Evolutionary conservation across 306 rosid genomes (phyloP).

Genomic region (Prunus mume): DNA sequence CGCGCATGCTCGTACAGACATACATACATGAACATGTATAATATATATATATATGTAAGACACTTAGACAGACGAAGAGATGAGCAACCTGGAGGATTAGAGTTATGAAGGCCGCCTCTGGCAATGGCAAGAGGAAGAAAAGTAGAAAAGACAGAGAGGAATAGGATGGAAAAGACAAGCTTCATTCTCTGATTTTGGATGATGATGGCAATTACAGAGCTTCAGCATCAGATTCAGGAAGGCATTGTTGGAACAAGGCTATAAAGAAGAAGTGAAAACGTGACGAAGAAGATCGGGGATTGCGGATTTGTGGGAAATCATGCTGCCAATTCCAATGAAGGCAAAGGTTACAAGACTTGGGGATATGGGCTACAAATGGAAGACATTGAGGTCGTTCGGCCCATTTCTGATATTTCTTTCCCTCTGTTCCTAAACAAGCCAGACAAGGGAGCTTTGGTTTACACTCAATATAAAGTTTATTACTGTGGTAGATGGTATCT

Average conservation of each 20-base stretch:
- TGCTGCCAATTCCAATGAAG: background rate
- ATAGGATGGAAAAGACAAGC: slow-evolving; percentile 36
- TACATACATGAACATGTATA: background rate
- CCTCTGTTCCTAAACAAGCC: background rate
- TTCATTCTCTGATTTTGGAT: background rate
- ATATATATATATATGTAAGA: no score
- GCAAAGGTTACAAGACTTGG: background rate
- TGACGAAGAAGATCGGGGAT: background rate
- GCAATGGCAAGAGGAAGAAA: slow-evolving; percentile 36
- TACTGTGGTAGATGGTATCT: no score
- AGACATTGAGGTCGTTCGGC: background rate
- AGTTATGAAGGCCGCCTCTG: slow-evolving; percentile 38
- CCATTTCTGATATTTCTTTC: background rate
- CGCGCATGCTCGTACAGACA: background rate
- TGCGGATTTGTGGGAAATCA: background rate
- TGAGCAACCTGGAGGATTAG: slow-evolving; percentile 46
- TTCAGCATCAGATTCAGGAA: slow-evolving; percentile 16
- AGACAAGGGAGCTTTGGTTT: no score
- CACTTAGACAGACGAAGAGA: background rate
- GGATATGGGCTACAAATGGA: background rate
- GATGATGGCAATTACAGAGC: background rate
- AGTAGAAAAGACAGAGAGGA: slow-evolving; percentile 38
- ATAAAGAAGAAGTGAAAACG: background rate
- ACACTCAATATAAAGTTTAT: no score
- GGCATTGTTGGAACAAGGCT: background rate